Conservation (phyloP, 208 protist species). For the Phytomonas sp. region DNA sequence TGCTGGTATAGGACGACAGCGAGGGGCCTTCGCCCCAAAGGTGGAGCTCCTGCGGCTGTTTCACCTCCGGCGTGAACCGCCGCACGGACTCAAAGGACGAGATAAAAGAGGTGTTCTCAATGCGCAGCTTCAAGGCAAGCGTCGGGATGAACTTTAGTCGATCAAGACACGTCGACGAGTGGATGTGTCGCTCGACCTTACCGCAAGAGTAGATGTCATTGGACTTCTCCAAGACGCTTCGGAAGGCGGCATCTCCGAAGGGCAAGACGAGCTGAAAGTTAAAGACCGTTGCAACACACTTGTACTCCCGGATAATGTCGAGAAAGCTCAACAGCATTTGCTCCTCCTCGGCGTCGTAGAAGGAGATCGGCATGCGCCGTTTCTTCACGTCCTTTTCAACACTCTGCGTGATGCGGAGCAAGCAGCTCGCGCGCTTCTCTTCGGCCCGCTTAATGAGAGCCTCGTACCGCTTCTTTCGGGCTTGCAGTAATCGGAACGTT, state of each 20-base stretch:
- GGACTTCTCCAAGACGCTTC: slow-evolving; percentile 57
- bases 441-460: slow-evolving; percentile 27
- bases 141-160: slow-evolving; percentile 67
- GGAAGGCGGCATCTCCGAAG: slow-evolving; percentile 74
- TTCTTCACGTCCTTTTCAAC: slow-evolving; percentile 30
- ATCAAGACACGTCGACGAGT: slow-evolving; percentile 36
- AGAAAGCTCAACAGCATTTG: slow-evolving; percentile 28
- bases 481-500: slow-evolving; percentile 45
- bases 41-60: neutral
- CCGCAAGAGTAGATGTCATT: slow-evolving; percentile 37
- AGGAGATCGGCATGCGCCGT: slow-evolving; percentile 14
- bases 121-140: slow-evolving; percentile 59
- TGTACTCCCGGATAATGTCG: slow-evolving; percentile 7
- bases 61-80: slow-evolving; percentile 13
- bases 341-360: slow-evolving; percentile 9
- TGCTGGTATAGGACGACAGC: neutral
- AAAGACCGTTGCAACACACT: slow-evolving; percentile 42
- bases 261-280: slow-evolving; percentile 75
- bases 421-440: slow-evolving; percentile 24
- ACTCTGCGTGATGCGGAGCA: slow-evolving; percentile 39
- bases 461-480: slow-evolving; percentile 46
- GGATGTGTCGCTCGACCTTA: slow-evolving; percentile 32
- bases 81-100: slow-evolving; percentile 31
- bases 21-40: neutral
- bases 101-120: slow-evolving; percentile 47